These are phyloP conservation scores for Colletotrichum nymphaeae DNA, from an alignment of 2,329 filamentous ascomycete species.

Conservation along the genomic window DNA sequence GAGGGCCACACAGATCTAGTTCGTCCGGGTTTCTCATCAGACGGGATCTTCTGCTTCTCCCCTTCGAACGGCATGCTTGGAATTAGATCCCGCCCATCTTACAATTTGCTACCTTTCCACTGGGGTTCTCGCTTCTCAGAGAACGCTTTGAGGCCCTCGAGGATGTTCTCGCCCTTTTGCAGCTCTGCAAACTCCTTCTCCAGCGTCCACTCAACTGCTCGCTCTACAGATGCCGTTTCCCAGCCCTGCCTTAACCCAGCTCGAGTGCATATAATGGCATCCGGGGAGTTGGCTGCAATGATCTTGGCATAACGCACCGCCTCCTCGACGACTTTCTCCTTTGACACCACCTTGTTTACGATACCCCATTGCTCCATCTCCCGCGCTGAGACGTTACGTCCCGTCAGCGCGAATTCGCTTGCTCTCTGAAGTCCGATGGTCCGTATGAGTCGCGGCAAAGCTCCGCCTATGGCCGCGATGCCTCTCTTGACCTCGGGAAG, in stretches of 20 bases:
- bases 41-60: background rate
- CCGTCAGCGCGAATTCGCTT: slow-evolving; percentile 41
- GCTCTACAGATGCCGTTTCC: slow-evolving; percentile 54
- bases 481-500: slow-evolving; percentile 66
- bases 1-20: background rate
- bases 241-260: slow-evolving; percentile 50
- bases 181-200: slow-evolving; percentile 45
- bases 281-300: slow-evolving; percentile 41
- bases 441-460: slow-evolving; percentile 61
- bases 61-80: background rate
- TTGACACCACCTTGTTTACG: slow-evolving; percentile 38
- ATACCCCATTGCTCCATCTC: slow-evolving; percentile 41
- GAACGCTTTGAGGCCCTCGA: slow-evolving; percentile 44
- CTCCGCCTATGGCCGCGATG: slow-evolving; percentile 64
- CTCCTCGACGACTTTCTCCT: slow-evolving; percentile 35
- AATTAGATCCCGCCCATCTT: background rate
- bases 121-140: slow-evolving; percentile 43
- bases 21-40: background rate
- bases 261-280: slow-evolving; percentile 53
- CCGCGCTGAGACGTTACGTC: slow-evolving; percentile 36
- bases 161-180: slow-evolving; percentile 44
- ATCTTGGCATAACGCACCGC: slow-evolving; percentile 35
- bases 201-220: slow-evolving; percentile 43
- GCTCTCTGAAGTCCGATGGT: slow-evolving; percentile 43
- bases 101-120: slow-evolving; percentile 43